Percentiles rank a stretch among this genome's conserved stretches.
These are phyloP conservation scores for Phytophthora melonis DNA, from an alignment of 352 stramenopile species.

Conservation along the genomic window DNA sequence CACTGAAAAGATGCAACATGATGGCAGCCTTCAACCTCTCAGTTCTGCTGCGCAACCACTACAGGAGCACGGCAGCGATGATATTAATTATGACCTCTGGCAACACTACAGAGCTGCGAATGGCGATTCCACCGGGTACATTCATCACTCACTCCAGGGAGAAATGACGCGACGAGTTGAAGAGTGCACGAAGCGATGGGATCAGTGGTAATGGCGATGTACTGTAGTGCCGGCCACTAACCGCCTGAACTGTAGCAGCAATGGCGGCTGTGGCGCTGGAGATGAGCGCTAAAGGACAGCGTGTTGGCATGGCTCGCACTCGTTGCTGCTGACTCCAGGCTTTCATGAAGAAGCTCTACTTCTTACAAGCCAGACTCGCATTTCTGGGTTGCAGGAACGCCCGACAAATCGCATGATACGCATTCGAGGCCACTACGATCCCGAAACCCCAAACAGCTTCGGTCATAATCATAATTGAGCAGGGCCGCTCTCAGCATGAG, in stretches of 20 bases:
- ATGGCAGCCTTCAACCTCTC: conserved; percentile 5
- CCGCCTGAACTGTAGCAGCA: not conserved
- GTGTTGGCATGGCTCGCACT: not conserved
- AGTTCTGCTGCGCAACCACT: not conserved
- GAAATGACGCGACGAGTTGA: too few species aligned
- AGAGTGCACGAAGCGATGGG: too few species aligned
- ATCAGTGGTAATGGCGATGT: not conserved
- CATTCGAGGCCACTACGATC: not conserved
- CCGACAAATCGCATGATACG: conserved; percentile 21
- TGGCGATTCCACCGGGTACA: not conserved
- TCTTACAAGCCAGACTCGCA: not conserved
- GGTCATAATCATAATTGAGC: conserved; percentile 7
- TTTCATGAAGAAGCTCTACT: conserved; percentile 1
- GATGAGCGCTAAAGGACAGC: not conserved
- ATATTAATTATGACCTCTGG: not conserved
- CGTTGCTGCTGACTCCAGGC: not conserved
- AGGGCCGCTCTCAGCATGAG: conserved; percentile 24
- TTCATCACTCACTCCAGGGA: too few species aligned
- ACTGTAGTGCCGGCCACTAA: not conserved
- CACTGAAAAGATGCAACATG: conserved; percentile 18
- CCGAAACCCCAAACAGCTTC: conserved; percentile 2
- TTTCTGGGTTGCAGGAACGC: conserved; percentile 10
- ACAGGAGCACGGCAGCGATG: not conserved
- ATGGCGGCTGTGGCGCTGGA: not conserved
- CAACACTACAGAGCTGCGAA: not conserved